Percentiles rank a stretch among this genome's conserved stretches.
Evolutionary conservation across 106 monocot genomes (phyloP).

Genomic region (Xerophyta viscosa): DNA sequence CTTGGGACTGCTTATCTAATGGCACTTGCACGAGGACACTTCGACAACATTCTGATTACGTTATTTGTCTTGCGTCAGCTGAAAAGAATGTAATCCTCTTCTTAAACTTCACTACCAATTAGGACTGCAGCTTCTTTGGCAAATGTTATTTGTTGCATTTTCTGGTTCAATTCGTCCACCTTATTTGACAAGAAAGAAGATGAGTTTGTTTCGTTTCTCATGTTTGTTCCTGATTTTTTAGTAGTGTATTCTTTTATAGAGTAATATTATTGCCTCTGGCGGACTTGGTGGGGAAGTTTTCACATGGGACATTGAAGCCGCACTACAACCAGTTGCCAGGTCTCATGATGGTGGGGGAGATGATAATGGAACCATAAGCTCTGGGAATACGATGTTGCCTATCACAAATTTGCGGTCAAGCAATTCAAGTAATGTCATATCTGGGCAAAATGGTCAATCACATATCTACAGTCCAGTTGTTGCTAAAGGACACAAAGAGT

Average conservation of each 20-base stretch:
- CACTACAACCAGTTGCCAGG: slow-evolving; percentile 57
- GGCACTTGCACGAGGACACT: slow-evolving; percentile 77
- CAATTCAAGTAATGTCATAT: slow-evolving; percentile 47
- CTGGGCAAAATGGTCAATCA: slow-evolving; percentile 37
- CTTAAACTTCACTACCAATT: too few relatives aligned
- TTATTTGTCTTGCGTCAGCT: slow-evolving; percentile 77
- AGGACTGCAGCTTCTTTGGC: too few relatives aligned
- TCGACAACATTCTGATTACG: slow-evolving; percentile 97
- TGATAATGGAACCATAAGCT: slow-evolving; percentile 36
- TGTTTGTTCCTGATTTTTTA: too few relatives aligned
- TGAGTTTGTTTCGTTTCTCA: too few relatives aligned
- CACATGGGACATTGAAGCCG: slow-evolving; percentile 95
- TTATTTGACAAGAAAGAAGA: too few relatives aligned
- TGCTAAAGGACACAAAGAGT: slow-evolving; percentile 95
- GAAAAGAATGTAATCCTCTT: slow-evolving; percentile 96
- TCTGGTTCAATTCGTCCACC: too few relatives aligned
- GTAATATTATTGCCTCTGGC: slow-evolving; percentile 92
- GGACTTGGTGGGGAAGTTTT: slow-evolving; percentile 97
- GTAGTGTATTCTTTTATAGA: too few relatives aligned
- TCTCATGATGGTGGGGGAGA: slow-evolving; percentile 61
- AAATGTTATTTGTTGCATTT: too few relatives aligned
- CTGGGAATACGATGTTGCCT: slow-evolving; percentile 55
- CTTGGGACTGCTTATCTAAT: slow-evolving; percentile 84
- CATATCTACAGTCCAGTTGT: slow-evolving; percentile 66
- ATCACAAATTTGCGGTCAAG: slow-evolving; percentile 50